Base-by-base conservation (phyloP, 2,329 filamentous ascomycete species). In the Exophiala xenobiotica region DNA sequence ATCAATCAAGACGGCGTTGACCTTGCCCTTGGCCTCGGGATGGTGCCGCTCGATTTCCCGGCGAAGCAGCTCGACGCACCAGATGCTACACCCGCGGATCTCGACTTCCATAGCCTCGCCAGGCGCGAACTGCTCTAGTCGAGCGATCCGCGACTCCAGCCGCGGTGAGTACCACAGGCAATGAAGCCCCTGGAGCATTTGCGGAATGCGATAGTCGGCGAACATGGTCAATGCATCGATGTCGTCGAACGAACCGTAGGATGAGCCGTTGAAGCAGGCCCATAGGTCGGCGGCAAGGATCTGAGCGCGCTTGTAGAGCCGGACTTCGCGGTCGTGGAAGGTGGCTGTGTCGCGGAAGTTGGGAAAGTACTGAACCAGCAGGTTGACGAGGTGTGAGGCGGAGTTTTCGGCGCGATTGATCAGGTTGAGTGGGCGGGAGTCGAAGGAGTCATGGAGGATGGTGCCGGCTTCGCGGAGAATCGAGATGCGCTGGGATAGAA, bases 231-330 rank as follows among this genome's bases (percentile, higher is more conserved):
- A 87, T 5, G 31, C 19, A 71, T 93, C 87, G 62, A 99, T 96
- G 66, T 99, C 93, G 51, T 82, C 67, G 69, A 99, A 99, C 22
- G 79, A 75, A 24, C 93, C 95, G 64, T 85, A 91, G 20, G 80
- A 78, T 60, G 86, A 77, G 39, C 90, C 90, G 46, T 92, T 82
- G 67, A 97, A 97, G 57, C 90, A 95, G 4, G 93, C 95, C 95
- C 95, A 99, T 1, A 97, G 68, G 68, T 99, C 93, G 18, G 95
- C 95, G 2, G 95, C 91, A 16, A 97, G 80, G 54, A 99, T 99
- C 70, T 99, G 93, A 1, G 93, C 91, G 8, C 95, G 84, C 72
- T 99, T 99, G 66, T 96, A 83, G 56, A 99, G 80, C 11, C 90
- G 86, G 2, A 99, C 84, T 50, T 78, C 79, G 38, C 85, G 83